These are phyloP conservation scores for Ceratocystis eucalypticola DNA, from an alignment of 2,329 filamentous ascomycete species.

Conservation along the genomic window DNA sequence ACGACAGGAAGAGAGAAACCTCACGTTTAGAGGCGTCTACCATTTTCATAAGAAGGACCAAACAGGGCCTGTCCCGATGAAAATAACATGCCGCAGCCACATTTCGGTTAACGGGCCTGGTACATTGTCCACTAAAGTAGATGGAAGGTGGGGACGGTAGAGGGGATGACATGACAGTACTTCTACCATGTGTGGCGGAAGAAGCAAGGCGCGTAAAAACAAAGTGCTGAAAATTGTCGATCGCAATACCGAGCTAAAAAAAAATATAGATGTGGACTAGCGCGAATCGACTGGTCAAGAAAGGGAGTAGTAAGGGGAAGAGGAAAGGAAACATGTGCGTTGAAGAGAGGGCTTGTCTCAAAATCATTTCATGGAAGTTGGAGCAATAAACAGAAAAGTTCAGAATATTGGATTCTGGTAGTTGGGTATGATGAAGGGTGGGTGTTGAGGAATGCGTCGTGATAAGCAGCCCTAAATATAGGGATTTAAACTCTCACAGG, in stretches of 20 bases:
- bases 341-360: slow-evolving; percentile 3
- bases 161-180: not conserved
- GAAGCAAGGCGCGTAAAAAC: not conserved
- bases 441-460: not conserved
- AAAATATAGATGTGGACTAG: not conserved
- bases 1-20: not conserved
- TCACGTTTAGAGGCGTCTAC: slow-evolving; percentile 4
- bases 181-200: slow-evolving; percentile 1
- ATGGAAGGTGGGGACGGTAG: not conserved
- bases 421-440: not conserved
- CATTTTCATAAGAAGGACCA: not conserved
- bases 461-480: not conserved
- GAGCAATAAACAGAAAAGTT: not conserved
- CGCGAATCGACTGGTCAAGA: not conserved
- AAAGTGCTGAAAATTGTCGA: not conserved
- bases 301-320: slow-evolving; percentile 4
- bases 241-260: slow-evolving; percentile 4
- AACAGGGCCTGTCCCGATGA: not conserved
- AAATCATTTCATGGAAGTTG: not conserved
- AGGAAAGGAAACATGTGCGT: slow-evolving; percentile 3
- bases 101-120: not conserved
- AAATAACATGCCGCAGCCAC: slow-evolving; percentile 1
- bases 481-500: not conserved
- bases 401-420: not conserved
- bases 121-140: not conserved